These are phyloP conservation scores for Henckelia pumila DNA, from an alignment of 257 asterid species.

Conservation along the genomic window DNA sequence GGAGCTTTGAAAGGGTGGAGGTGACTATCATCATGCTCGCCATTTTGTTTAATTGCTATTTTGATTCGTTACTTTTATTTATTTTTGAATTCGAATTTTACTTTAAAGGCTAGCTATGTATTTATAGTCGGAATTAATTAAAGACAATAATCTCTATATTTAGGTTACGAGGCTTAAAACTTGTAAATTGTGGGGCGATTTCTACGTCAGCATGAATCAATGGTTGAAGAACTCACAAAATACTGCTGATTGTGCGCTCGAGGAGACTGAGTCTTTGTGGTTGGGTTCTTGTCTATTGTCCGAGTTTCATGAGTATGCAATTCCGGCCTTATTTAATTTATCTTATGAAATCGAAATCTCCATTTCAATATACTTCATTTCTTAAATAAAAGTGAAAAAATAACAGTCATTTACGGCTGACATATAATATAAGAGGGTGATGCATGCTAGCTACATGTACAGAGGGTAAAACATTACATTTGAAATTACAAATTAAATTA, in stretches of 20 bases:
- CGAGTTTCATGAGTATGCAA: background rate
- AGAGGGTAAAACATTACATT: too few relatives aligned
- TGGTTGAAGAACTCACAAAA: background rate
- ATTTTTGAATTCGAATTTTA: background rate
- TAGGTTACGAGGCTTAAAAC: background rate
- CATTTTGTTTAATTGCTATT: conserved; percentile 28
- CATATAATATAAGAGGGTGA: too few relatives aligned
- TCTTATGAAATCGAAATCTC: too few relatives aligned
- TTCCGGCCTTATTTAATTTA: background rate
- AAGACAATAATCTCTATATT: background rate
- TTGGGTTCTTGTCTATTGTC: background rate
- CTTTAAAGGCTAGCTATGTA: background rate
- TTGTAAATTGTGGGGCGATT: background rate
- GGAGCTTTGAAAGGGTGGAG: conserved; percentile 40
- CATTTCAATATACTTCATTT: too few relatives aligned
- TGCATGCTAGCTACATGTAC: too few relatives aligned
- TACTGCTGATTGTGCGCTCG: background rate
- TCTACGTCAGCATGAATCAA: background rate
- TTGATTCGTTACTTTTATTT: too few relatives aligned
- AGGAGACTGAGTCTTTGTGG: background rate
- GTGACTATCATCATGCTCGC: conserved; percentile 49
- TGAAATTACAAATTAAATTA: too few relatives aligned
- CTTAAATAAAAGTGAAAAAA: too few relatives aligned
- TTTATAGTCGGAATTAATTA: background rate
- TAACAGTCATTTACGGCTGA: too few relatives aligned